A percentile compares a stretch with the other conserved stretches of the same genome.
Evolutionary conservation across 192 early-diverging fungal species (phyloP).

Genomic region (Entomortierella beljakovae): DNA sequence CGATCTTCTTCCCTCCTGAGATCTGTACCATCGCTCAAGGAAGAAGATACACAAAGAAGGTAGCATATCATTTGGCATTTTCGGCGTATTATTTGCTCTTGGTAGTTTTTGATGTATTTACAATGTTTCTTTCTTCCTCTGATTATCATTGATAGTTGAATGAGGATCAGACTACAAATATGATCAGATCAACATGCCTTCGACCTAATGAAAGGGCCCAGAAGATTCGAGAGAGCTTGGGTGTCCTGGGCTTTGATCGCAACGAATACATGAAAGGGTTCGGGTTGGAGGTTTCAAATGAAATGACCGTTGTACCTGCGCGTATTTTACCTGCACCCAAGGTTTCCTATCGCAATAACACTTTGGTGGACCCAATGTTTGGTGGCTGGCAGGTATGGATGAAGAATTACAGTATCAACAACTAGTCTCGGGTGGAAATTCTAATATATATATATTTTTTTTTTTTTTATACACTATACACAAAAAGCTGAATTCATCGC

Average conservation of each 20-base stretch:
- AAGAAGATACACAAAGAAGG: conserved; percentile 81
- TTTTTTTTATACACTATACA: not conserved
- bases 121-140: not conserved
- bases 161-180: conserved; percentile 88
- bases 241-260: conserved; percentile 64
- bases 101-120: not conserved
- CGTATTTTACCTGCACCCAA: conserved; percentile 78
- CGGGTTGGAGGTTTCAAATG: conserved; percentile 66
- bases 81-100: no score
- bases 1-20: conserved; percentile 83
- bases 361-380: not conserved
- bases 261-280: conserved; percentile 76
- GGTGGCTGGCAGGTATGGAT: conserved; percentile 38
- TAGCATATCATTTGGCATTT: conserved; percentile 47
- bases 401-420: not conserved
- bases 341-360: conserved; percentile 59
- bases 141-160: conserved; percentile 68
- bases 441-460: not conserved
- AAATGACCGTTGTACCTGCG: conserved; percentile 76
- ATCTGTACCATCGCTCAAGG: conserved; percentile 86
- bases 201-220: conserved; percentile 70
- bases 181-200: conserved; percentile 91
- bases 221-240: conserved; percentile 70
- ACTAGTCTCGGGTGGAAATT: conserved; percentile 1
- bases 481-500: conserved; percentile 71